Percentiles rank a stretch among this genome's conserved stretches.
Conservation (phyloP, 805 yeast species). For the Jamesozyma spencerorum region DNA sequence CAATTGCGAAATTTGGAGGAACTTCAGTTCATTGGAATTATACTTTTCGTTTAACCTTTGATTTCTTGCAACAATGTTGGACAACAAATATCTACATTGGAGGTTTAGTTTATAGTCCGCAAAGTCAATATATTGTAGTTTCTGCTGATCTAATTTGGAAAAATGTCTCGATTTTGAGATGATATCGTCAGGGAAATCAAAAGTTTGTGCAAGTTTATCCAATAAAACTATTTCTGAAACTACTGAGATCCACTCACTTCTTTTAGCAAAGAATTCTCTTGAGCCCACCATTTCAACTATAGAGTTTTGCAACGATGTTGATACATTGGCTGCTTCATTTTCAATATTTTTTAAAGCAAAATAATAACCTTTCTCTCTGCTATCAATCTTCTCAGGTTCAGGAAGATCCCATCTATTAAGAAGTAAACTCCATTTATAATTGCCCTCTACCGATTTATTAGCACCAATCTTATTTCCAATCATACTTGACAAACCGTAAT, state of each 20-base stretch:
- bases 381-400: conserved; percentile 27
- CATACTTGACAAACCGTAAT: conserved; percentile 45
- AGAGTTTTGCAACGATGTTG: conserved; percentile 4
- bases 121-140: conserved; percentile 7
- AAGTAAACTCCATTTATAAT: conserved; percentile 67
- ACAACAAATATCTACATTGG: conserved; percentile 14
- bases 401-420: conserved; percentile 72
- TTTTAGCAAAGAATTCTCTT: conserved; percentile 6
- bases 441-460: conserved; percentile 9
- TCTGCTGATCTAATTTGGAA: conserved; percentile 2
- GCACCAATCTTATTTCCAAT: conserved; percentile 29
- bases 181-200: neutral
- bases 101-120: conserved; percentile 9
- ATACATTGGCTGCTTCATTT: neutral
- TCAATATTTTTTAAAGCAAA: conserved; percentile 38
- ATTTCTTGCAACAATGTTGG: conserved; percentile 3
- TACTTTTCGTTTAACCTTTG: neutral
- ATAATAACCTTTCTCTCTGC: conserved; percentile 43
- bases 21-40: neutral
- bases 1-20: conserved; percentile 2
- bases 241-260: conserved; percentile 16
- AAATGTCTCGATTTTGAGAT: neutral
- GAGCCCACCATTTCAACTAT: conserved; percentile 2
- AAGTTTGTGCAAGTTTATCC: conserved; percentile 3
- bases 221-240: conserved; percentile 12